Conservation (phyloP, 164 flowering plant genomes). For the Berberis vulgaris region DNA sequence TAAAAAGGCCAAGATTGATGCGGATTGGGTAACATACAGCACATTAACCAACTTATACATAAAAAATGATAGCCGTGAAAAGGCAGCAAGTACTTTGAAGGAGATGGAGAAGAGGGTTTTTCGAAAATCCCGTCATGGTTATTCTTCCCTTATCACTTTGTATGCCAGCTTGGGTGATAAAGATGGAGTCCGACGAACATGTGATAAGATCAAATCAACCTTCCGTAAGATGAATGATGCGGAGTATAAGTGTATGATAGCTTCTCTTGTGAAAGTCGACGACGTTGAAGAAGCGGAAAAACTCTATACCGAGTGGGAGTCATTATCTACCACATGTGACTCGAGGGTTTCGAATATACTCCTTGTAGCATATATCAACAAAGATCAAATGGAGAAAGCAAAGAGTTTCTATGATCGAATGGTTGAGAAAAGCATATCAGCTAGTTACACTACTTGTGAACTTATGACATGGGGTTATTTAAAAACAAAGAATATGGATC, state of each 20-base stretch:
- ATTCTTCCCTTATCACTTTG: conserved; percentile 67
- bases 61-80: conserved; percentile 35
- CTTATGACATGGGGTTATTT: conserved; percentile 72
- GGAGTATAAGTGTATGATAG: conserved; percentile 68
- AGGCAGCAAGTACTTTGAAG: conserved; percentile 51
- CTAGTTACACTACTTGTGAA: conserved; percentile 79
- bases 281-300: conserved; percentile 60
- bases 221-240: conserved; percentile 70
- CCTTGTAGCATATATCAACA: conserved; percentile 60
- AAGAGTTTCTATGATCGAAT: conserved; percentile 42
- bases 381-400: conserved; percentile 44
- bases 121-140: conserved; percentile 46
- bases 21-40: conserved; percentile 86
- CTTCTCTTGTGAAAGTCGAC: conserved; percentile 61
- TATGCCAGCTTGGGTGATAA: conserved; percentile 44
- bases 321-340: conserved; percentile 50
- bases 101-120: conserved; percentile 68
- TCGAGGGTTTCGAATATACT: conserved; percentile 58
- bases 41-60: conserved; percentile 51
- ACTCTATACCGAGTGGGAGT: conserved; percentile 68
- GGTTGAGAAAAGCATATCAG: conserved; percentile 38
- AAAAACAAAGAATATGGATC: conserved; percentile 34
- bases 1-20: conserved; percentile 38
- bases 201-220: conserved; percentile 55
- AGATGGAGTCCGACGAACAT: conserved; percentile 42